phyloP scores from a whole-genome alignment of 208 protist species.

The Crithidia bombi region DNA sequence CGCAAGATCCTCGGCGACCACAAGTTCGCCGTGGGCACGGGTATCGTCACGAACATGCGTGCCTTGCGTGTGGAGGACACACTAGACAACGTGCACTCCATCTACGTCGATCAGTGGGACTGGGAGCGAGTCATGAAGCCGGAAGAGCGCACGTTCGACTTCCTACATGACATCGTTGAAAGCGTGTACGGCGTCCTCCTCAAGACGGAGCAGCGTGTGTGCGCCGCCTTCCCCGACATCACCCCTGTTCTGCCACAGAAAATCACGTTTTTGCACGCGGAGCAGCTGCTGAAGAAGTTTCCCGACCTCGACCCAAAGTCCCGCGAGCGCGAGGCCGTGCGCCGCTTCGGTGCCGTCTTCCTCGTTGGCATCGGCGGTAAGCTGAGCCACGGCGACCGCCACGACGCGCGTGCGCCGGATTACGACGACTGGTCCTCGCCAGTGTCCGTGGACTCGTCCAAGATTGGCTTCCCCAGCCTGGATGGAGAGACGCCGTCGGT shows the following conservation, averaged over 20 bases:
- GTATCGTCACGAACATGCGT: constrained; percentile 88
- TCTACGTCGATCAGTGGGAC: constrained; percentile 95
- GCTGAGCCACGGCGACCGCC: constrained; percentile 76
- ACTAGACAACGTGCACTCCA: constrained; percentile 89
- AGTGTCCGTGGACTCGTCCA: constrained; percentile 37
- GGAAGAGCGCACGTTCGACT: constrained; percentile 67
- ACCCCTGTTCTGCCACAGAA: constrained; percentile 68
- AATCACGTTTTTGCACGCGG: constrained; percentile 85
- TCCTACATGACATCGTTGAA: constrained; percentile 69
- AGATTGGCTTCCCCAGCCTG: constrained; percentile 39
- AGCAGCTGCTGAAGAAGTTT: constrained; percentile 84
- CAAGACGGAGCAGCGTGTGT: constrained; percentile 69
- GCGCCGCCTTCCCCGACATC: constrained; percentile 49
- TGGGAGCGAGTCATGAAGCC: constrained; percentile 86
- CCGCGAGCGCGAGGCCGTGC: constrained; percentile 73
- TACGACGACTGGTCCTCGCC: constrained; percentile 94
- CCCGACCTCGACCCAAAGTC: constrained; percentile 83
- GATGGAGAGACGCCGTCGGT: constrained; percentile 43
- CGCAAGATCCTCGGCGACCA: constrained; percentile 80
- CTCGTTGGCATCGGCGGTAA: constrained; percentile 89
- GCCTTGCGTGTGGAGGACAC: constrained; percentile 88
- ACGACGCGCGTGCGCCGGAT: constrained; percentile 89
- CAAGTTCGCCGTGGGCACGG: constrained; percentile 74
- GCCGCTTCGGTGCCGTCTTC: constrained; percentile 89
- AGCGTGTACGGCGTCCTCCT: constrained; percentile 76